Base-by-base conservation (phyloP, 75 land plant species). In the Chamaecyparis obtusa region DNA sequence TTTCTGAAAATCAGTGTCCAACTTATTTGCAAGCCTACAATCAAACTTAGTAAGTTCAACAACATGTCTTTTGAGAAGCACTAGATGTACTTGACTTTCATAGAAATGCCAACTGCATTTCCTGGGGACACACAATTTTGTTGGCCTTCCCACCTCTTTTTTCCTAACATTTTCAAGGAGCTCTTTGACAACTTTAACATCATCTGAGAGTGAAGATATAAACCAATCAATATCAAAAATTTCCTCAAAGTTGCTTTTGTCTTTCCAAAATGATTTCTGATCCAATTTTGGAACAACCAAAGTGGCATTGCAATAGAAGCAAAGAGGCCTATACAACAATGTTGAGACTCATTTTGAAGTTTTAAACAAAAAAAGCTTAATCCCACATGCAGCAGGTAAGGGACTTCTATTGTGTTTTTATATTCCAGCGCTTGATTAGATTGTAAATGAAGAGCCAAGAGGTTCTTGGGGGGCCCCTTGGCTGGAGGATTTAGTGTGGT, bases 181-280 rank as follows among this genome's bases (percentile, higher is more conserved):
- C 85, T 96, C 86, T 86, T 93, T 95, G 56, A 97, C 84, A 39
- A 97, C 91, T 88, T 86, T 86, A 33, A 97, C 95, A 89, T 96
- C 95, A 39, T 91, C 89, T n/a, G 92, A 83, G 16, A 97, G 94
- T 41, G 86, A 92, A 19, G 88, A 84, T 74, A 96, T 94, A 86
- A 97, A 97, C 94, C 94, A 91, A 60, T 97, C 96, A 39, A 94
- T 95, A 91, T 97, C 95, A 57, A 97, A 97, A 57, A 97, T 95
- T 64, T 97, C 96, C 56, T 90, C 87, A 83, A 97, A 97, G 88
- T 95, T 89, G 90, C 99, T 92, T 87, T 80, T 60, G 89, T 98
- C 99, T 83, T 95, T 95, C 99, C 99, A 98, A 86, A 93, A 98
- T 33, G 99, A 98, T 51, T 91, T 93, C 86, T 93, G 93, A 78